Conservation (phyloP, 108 stramenopile species). For the Nitzschia palea region DNA sequence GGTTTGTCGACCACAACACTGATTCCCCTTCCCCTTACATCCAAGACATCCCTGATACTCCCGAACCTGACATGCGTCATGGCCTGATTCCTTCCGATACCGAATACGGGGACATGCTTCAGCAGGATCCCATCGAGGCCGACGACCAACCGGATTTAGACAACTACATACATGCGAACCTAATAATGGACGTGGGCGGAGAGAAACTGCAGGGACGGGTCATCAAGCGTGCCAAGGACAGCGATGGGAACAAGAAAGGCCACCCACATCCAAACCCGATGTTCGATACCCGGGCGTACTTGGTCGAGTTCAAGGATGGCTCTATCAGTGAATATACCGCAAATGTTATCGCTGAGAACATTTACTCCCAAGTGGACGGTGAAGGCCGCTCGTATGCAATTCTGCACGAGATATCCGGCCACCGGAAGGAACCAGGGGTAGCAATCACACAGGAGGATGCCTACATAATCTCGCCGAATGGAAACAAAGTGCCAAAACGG, state of each 20-base stretch:
- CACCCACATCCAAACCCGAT: slow-evolving; percentile 16
- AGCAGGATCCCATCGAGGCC: not conserved
- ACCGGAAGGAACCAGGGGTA: slow-evolving; percentile 17
- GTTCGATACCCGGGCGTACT: slow-evolving; percentile 30
- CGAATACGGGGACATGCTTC: not conserved
- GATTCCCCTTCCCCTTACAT: too few species aligned
- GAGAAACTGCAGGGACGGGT: slow-evolving; percentile 5
- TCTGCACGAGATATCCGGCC: slow-evolving; percentile 8
- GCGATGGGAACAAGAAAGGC: slow-evolving; percentile 23
- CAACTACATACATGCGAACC: not conserved
- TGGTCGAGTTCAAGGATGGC: slow-evolving; percentile 21
- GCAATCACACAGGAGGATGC: slow-evolving; percentile 11
- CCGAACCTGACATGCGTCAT: not conserved
- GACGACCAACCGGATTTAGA: not conserved
- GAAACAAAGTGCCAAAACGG: slow-evolving; percentile 7
- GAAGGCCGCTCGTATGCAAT: slow-evolving; percentile 17
- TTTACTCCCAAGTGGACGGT: slow-evolving; percentile 30
- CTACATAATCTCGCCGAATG: not conserved
- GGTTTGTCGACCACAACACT: slow-evolving; percentile 6
- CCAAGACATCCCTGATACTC: not conserved
- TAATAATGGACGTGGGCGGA: not conserved
- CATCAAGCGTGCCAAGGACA: not conserved
- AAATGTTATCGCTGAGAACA: slow-evolving; percentile 52
- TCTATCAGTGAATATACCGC: slow-evolving; percentile 9
- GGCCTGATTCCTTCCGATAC: too few species aligned